A percentile compares a stretch with the other conserved stretches of the same genome.
Conservation (phyloP, 306 rosid species). For the Citrullus mucosospermus region DNA sequence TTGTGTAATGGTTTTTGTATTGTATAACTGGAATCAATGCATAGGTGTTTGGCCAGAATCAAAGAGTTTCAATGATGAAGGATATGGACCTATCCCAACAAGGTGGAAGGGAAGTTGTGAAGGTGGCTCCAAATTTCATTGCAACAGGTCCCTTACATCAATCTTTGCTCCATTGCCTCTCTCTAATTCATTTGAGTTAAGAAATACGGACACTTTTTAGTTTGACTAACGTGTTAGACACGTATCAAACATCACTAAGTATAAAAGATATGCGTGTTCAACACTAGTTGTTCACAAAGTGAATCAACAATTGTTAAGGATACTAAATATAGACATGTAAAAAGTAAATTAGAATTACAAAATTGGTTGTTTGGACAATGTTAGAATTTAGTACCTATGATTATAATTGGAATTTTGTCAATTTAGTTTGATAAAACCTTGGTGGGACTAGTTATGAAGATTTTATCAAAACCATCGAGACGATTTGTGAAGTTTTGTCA, state of each 20-base stretch:
- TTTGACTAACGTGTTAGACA: neutral
- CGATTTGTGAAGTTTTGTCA: too few species aligned
- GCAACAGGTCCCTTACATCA: neutral
- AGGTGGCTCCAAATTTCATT: constrained; percentile 1
- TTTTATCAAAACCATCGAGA: too few species aligned
- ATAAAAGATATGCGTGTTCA: too few species aligned
- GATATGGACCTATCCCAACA: neutral
- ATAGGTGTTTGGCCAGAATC: constrained; percentile 6
- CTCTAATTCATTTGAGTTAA: neutral
- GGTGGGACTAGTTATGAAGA: too few species aligned
- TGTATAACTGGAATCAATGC: neutral
- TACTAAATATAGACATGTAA: too few species aligned
- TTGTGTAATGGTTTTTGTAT: neutral
- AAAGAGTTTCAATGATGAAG: neutral
- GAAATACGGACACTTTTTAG: neutral
- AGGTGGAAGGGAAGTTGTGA: constrained; percentile 1
- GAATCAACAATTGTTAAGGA: neutral
- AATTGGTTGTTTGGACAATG: too few species aligned
- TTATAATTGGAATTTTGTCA: too few species aligned
- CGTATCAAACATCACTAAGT: neutral
- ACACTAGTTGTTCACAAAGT: neutral
- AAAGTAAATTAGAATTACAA: too few species aligned
- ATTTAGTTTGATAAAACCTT: too few species aligned
- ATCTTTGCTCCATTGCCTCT: neutral
- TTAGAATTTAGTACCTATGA: too few species aligned